Evolutionary conservation across 305 asterid species (phyloP).

Genomic region (Lippia alba): DNA sequence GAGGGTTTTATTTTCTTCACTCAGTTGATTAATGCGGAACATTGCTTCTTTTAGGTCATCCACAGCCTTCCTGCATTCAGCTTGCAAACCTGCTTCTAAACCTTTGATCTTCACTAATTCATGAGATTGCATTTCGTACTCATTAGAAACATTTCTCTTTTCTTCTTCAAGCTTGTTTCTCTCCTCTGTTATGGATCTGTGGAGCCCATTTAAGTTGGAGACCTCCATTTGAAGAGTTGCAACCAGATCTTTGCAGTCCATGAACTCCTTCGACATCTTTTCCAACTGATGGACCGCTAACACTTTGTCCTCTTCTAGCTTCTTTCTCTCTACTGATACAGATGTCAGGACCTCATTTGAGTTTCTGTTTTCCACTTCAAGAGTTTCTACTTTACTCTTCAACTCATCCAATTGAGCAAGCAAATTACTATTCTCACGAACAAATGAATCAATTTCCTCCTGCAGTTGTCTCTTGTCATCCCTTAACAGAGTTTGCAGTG

Average conservation of each 20-base stretch:
- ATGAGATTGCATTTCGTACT: constrained; percentile 54
- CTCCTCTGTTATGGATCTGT: constrained; percentile 52
- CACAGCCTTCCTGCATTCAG: constrained; percentile 53
- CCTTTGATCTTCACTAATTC: constrained; percentile 52
- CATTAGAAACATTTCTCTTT: constrained; percentile 44
- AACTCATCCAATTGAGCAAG: constrained; percentile 53
- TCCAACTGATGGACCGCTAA: constrained; percentile 48
- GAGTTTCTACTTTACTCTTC: constrained; percentile 57
- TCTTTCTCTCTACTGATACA: constrained; percentile 59
- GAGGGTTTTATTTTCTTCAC: constrained; percentile 62
- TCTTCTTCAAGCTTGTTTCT: constrained; percentile 64
- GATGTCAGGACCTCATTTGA: constrained; percentile 46
- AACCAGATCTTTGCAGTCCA: constrained; percentile 49
- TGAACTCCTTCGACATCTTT: constrained; percentile 56
- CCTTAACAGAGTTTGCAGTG: constrained; percentile 50
- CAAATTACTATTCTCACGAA: constrained; percentile 57
- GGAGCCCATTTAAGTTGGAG: constrained; percentile 46
- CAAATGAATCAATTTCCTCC: constrained; percentile 59
- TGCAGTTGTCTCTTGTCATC: constrained; percentile 61
- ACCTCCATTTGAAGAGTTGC: constrained; percentile 65
- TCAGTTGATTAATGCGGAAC: constrained; percentile 52
- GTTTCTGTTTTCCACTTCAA: constrained; percentile 55
- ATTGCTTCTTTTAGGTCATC: constrained; percentile 63
- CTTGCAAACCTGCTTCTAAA: constrained; percentile 54
- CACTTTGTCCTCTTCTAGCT: constrained; percentile 58